Conservation (phyloP, 208 protist genomes). For the Blechomonas ayalai region DNA sequence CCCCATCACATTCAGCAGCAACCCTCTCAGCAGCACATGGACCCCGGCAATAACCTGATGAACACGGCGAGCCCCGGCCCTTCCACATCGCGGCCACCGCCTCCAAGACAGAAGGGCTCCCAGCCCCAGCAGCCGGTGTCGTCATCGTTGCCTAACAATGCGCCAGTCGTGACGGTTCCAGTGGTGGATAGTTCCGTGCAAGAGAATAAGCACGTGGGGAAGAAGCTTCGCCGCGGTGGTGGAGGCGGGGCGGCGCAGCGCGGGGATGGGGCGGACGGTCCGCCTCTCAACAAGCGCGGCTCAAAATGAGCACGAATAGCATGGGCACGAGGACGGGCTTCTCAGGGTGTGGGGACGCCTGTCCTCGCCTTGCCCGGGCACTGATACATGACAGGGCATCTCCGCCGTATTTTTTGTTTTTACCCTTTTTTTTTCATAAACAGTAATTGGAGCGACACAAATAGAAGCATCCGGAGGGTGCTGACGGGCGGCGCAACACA, state of each 20-base stretch:
- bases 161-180: constrained; percentile 17
- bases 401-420: not conserved
- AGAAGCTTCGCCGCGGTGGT: constrained; percentile 45
- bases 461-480: too few species aligned
- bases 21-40: constrained; percentile 4
- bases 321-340: too few species aligned
- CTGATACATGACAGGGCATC: constrained; percentile 1
- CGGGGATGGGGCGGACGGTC: constrained; percentile 5
- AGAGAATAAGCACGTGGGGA: constrained; percentile 19
- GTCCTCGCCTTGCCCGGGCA: too few species aligned
- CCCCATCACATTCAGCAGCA: constrained; percentile 4
- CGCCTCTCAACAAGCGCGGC: constrained; percentile 15
- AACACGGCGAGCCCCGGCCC: constrained; percentile 7
- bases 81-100: constrained; percentile 11
- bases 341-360: too few species aligned
- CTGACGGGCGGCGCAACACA: too few species aligned
- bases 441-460: not conserved
- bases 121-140: constrained; percentile 37
- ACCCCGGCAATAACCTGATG: constrained; percentile 16
- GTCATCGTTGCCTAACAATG: constrained; percentile 7
- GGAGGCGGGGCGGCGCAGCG: constrained; percentile 17
- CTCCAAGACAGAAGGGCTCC: constrained; percentile 11
- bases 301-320: constrained; percentile 21
- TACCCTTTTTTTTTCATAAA: not conserved
- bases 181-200: constrained; percentile 26